A percentile compares a stretch with the other conserved stretches of the same genome.
Evolutionary conservation across 805 yeast genomes (phyloP).

Genomic region (Candida maris): DNA sequence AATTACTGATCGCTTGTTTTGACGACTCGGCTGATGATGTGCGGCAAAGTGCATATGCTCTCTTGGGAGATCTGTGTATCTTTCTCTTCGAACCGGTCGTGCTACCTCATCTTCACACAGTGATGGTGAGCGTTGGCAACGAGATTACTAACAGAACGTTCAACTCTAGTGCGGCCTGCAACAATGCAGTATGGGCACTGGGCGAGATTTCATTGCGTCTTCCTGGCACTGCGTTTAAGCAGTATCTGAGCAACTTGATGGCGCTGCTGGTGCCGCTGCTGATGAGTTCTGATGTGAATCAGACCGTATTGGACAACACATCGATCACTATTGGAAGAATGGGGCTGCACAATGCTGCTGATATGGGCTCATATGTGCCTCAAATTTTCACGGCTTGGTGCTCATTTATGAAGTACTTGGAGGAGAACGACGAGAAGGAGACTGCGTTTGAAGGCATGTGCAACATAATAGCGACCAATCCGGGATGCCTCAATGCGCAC

Average conservation of each 20-base stretch:
- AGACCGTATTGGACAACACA: constrained; percentile 76
- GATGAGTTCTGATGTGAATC: constrained; percentile 49
- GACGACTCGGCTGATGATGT: constrained; percentile 80
- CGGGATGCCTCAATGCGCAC: constrained; percentile 51
- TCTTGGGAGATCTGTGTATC: constrained; percentile 85
- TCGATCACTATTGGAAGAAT: constrained; percentile 88
- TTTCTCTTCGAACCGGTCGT: constrained; percentile 45
- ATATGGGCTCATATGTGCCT: constrained; percentile 54
- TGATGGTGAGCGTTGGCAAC: constrained; percentile 63
- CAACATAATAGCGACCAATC: constrained; percentile 60
- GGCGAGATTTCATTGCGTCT: constrained; percentile 79
- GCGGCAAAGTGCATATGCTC: constrained; percentile 88
- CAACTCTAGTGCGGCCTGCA: constrained; percentile 60
- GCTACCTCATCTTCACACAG: constrained; percentile 44
- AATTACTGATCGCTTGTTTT: constrained; percentile 62
- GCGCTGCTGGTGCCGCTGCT: constrained; percentile 58
- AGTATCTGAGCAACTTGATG: constrained; percentile 52
- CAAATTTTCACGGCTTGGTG: constrained; percentile 70
- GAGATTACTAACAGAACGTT: constrained; percentile 56
- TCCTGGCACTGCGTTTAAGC: constrained; percentile 41
- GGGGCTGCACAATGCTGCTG: constrained; percentile 60
- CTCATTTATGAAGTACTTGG: constrained; percentile 57
- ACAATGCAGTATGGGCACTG: constrained; percentile 90
- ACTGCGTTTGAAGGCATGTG: constrained; percentile 84
- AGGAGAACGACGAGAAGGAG: constrained; percentile 85